Percentiles rank a stretch among this genome's conserved stretches.
Conservation (phyloP, 73 alveolate genomes). For the Blepharisma japonicum region DNA sequence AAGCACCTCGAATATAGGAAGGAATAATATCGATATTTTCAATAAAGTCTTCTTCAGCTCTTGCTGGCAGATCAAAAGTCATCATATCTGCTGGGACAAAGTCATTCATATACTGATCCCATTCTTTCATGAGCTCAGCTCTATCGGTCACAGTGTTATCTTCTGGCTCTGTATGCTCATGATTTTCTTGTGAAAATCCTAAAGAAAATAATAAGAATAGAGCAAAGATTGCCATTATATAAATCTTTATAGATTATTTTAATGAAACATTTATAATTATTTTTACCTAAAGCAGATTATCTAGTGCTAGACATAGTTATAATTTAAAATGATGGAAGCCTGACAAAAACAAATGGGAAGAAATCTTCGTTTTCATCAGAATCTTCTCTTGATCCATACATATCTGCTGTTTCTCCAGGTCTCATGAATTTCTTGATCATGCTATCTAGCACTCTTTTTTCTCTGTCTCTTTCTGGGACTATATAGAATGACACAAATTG, state of each 20-base stretch:
- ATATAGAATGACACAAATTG: conserved; percentile 43
- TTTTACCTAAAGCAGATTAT: too few relatives aligned
- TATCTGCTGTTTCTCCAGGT: conserved; percentile 45
- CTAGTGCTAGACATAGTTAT: too few relatives aligned
- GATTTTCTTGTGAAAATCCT: too few relatives aligned
- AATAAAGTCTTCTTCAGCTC: conserved; percentile 28
- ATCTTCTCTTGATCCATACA: conserved; percentile 81
- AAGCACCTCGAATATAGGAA: conserved; percentile 29
- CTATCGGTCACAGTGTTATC: too few relatives aligned
- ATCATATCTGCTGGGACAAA: conserved; percentile 32
- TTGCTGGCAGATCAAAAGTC: conserved; percentile 21
- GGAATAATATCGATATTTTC: conserved; percentile 24
- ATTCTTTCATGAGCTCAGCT: conserved; percentile 24
- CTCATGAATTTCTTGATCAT: conserved; percentile 47
- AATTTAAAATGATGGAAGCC: not conserved
- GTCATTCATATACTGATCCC: conserved; percentile 27
- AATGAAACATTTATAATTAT: too few relatives aligned
- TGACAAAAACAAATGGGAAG: conserved; percentile 80
- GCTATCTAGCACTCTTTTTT: conserved; percentile 55
- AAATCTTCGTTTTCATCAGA: conserved; percentile 80
- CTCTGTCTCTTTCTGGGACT: conserved; percentile 49
- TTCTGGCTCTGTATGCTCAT: too few relatives aligned
- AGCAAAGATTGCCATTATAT: too few relatives aligned
- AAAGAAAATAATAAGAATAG: too few relatives aligned
- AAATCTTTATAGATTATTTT: too few relatives aligned